These are phyloP conservation scores for Cymodocea nodosa DNA, from an alignment of 116 monocot species.

Conservation along the genomic window DNA sequence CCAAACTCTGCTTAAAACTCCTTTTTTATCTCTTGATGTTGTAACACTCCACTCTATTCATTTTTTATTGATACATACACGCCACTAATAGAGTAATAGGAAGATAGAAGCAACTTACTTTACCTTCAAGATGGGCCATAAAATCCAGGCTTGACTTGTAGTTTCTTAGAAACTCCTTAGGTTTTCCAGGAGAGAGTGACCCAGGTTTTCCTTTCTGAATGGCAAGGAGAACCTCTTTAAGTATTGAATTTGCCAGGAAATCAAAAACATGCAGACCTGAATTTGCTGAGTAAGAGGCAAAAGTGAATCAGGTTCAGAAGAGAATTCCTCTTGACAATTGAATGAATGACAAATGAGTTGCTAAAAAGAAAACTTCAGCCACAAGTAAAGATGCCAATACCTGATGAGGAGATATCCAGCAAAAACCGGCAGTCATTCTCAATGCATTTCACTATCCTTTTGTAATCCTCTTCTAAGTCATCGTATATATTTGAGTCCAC, in stretches of 20 bases:
- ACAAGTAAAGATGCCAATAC: constrained; percentile 18
- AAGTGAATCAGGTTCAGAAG: neutral
- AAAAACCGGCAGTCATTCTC: constrained; percentile 86
- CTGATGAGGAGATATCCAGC: constrained; percentile 85
- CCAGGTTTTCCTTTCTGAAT: constrained; percentile 85
- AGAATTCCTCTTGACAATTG: neutral
- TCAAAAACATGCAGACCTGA: constrained; percentile 98
- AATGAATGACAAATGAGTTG: neutral
- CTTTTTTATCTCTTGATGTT: no score
- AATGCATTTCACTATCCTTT: constrained; percentile 47
- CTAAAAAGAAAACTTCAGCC: neutral
- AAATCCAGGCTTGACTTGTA: constrained; percentile 75
- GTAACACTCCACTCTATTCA: no score
- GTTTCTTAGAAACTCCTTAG: constrained; percentile 82
- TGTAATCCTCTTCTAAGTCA: constrained; percentile 70
- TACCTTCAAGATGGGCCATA: constrained; percentile 90
- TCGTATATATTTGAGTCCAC: constrained; percentile 31
- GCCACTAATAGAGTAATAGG: neutral
- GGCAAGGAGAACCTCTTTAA: constrained; percentile 73
- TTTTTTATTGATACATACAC: no score
- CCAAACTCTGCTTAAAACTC: no score
- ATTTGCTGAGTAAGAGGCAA: constrained; percentile 52
- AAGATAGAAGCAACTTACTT: neutral
- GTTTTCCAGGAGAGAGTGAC: constrained; percentile 89
- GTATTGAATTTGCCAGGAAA: constrained; percentile 91